Percentiles rank a stretch among this genome's conserved stretches.
phyloP scores from a whole-genome alignment of 1,284 basidiomycete species.

The Cryptococcus wingfieldii region DNA sequence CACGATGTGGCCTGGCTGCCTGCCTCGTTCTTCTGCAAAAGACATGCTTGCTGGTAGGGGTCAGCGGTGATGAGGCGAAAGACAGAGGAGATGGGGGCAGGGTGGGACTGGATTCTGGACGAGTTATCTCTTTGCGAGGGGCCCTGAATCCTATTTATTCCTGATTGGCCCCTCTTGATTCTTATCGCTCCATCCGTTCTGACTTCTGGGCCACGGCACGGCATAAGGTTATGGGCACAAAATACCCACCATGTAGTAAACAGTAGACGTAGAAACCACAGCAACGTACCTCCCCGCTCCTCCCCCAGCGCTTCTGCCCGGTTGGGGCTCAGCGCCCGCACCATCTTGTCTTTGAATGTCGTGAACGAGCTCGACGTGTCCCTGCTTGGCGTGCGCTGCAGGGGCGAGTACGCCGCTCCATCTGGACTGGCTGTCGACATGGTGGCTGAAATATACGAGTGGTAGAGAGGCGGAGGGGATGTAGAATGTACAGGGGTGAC shows the following conservation, averaged over 20 bases:
- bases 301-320: conserved; percentile 4
- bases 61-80: not conserved
- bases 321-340: conserved; percentile 17
- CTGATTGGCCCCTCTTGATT: not conserved
- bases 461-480: not conserved
- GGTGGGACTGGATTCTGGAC: too few relatives aligned
- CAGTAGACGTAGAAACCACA: too few relatives aligned
- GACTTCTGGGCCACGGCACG: too few relatives aligned
- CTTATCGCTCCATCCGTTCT: not conserved
- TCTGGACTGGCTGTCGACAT: not conserved
- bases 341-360: conserved; percentile 14
- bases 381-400: not conserved
- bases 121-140: not conserved
- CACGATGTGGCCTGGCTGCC: conserved; percentile 18
- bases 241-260: too few relatives aligned
- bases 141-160: too few relatives aligned
- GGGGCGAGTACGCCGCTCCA: not conserved
- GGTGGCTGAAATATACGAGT: not conserved
- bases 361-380: conserved; percentile 9
- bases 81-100: not conserved
- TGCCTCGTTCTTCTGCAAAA: conserved; percentile 27
- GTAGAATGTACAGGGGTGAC: not conserved
- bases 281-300: conserved; percentile 13
- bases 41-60: conserved; percentile 27
- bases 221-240: not conserved